Conservation (phyloP, 192 early-diverging fungal genomes). For the Linnemannia zychae region DNA sequence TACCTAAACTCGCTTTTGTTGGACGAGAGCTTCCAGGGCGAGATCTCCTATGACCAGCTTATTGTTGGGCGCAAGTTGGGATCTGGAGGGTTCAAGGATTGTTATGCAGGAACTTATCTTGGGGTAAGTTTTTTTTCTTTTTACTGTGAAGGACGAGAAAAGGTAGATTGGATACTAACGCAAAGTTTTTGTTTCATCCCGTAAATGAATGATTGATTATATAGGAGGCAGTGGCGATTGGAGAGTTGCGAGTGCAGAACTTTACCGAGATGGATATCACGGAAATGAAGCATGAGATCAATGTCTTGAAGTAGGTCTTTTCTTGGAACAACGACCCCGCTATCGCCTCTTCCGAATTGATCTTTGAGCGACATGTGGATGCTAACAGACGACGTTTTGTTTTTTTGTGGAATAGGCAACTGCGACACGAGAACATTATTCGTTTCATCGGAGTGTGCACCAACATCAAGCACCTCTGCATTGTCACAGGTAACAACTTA, state of each 20-base stretch:
- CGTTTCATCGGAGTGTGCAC: constrained; percentile 83
- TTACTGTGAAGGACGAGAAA: no score
- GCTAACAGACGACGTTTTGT: neutral
- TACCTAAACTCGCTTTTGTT: constrained; percentile 64
- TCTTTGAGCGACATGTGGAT: no score
- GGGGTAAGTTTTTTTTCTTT: constrained; percentile 58
- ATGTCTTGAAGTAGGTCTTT: constrained; percentile 73
- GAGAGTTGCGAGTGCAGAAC: constrained; percentile 76
- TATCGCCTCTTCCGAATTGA: no score
- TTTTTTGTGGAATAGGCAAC: constrained; percentile 61
- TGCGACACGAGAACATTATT: constrained; percentile 84
- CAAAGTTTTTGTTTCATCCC: neutral
- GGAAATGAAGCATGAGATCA: constrained; percentile 84
- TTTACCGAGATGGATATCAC: constrained; percentile 79
- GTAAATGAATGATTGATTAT: neutral
- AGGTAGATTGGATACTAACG: neutral
- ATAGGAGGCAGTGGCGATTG: constrained; percentile 80
- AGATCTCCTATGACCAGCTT: constrained; percentile 73
- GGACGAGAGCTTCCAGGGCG: constrained; percentile 64
- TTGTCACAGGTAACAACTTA: constrained; percentile 69
- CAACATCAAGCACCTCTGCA: constrained; percentile 75
- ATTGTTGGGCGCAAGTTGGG: constrained; percentile 77
- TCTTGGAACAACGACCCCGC: neutral
- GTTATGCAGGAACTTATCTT: constrained; percentile 75
- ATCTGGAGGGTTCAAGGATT: constrained; percentile 86